Evolutionary conservation across 1,284 basidiomycete species (phyloP), one percentile per base, ranked within the genome.

Genomic region (Papiliotrema nemorosa): DNA sequence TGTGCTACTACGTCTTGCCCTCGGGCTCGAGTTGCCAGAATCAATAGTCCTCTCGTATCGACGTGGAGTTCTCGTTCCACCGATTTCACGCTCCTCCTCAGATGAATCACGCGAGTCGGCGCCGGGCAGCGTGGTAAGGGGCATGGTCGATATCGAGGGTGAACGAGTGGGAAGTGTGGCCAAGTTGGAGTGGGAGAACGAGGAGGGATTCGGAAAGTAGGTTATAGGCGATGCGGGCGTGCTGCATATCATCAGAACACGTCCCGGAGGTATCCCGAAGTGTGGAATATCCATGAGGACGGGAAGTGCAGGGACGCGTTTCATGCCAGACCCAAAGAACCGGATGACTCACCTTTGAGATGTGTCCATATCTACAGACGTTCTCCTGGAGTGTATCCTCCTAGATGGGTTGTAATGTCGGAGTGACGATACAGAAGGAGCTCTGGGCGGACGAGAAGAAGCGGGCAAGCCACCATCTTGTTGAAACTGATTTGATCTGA

Each of bases 151-250:
- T 21, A 27, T 47, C 22, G 40, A 47, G 5, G 46, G 44, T 44
- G 42, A 44, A 34, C 43, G 44, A 43, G 27, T 25, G 46, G 45
- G 25, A 25, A 39, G 33, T 47, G 50, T 47, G 44, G 41, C 26
- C 4, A 31, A 58, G 20, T 42, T 50, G 1, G 63, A 44, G 36
- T 58, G 54, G 14, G 57, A 52, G 45, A 69, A 69, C 1, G 67
- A 59, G 14, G 67, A 67, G 10, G 66, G 69, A 49, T 67, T 68
- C 29, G 69, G 69, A 37, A 72, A 72, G 52, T 72, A 70, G 13
- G 69, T 70, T 43, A 72, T 67, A 7, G 69, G 69, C 9, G 65
- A 67, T 6, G 62, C 55, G 2, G 64, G 63, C 42, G 54, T 54
- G 35, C 62, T 62, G 45, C 38, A 31, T 20, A 20, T 38, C 12